Conservation (phyloP, 352 stramenopile genomes). For the Phytopythium litorale region DNA sequence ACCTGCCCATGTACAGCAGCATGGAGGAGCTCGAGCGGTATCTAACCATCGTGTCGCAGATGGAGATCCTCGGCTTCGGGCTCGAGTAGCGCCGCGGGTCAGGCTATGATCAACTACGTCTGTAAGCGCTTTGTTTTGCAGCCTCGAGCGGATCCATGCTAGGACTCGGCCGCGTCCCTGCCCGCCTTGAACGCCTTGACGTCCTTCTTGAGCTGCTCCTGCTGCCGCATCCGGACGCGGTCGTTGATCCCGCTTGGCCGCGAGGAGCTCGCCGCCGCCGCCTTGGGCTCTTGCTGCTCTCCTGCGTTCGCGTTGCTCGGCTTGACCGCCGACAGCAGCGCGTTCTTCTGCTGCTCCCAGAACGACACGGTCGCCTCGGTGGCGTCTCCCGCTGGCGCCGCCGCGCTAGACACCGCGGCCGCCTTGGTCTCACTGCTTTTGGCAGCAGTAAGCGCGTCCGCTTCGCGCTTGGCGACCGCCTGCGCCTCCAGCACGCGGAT, state of each 20-base stretch:
- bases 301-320: conserved; percentile 10
- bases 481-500: conserved; percentile 51
- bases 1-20: conserved; percentile 63
- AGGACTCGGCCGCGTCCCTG: conserved; percentile 8
- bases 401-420: not conserved
- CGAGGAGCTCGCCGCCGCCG: conserved; percentile 5
- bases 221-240: conserved; percentile 44
- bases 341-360: conserved; percentile 36
- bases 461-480: conserved; percentile 22
- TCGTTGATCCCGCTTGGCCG: conserved; percentile 38
- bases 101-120: not conserved
- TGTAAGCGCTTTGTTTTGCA: not conserved
- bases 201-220: conserved; percentile 45
- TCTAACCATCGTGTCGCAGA: conserved; percentile 70
- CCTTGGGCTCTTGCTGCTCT: conserved; percentile 1
- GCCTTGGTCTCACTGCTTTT: conserved; percentile 3
- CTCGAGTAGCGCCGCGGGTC: conserved; percentile 22
- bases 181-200: conserved; percentile 37
- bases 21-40: conserved; percentile 74
- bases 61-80: conserved; percentile 49
- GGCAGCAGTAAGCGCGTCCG: conserved; percentile 5
- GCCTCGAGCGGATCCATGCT: not conserved
- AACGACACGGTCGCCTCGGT: conserved; percentile 3
- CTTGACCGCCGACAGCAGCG: conserved; percentile 23
- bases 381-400: not conserved